Evolutionary conservation across 345 rosid genomes (phyloP).

Genomic region (Melaleuca alternifolia): DNA sequence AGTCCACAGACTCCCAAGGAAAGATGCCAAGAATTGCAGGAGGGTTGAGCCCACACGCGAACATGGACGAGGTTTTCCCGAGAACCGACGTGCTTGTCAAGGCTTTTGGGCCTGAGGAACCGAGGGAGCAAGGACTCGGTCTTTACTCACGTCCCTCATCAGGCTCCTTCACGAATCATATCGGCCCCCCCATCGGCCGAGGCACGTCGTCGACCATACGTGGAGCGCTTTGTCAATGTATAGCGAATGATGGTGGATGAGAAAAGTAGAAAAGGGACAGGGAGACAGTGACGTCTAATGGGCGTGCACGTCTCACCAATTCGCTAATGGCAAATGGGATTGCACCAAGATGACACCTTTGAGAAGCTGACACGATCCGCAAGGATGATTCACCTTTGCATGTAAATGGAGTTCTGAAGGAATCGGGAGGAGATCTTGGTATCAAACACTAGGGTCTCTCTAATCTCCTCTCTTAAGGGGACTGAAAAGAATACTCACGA

Average conservation of each 20-base stretch:
- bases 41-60: not conserved
- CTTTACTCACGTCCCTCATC: not conserved
- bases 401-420: not conserved
- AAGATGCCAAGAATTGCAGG: not conserved
- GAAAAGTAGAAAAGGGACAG: not conserved
- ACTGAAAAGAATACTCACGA: not conserved
- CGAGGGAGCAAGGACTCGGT: not conserved
- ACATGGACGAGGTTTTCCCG: not conserved
- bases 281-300: not conserved
- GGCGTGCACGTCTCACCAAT: not conserved
- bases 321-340: not conserved
- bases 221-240: not conserved
- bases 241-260: not conserved
- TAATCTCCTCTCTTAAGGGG: not conserved
- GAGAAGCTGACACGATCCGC: not conserved
- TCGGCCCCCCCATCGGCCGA: not conserved
- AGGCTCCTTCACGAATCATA: not conserved
- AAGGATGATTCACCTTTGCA: not conserved
- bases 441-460: not conserved
- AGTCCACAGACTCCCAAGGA: not conserved
- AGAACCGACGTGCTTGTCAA: not conserved
- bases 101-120: not conserved
- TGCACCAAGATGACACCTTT: rapidly evolving
- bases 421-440: not conserved
- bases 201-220: not conserved